Evolutionary conservation across 1,284 basidiomycete genomes (phyloP).

Genomic region (Apiotrichum domesticum): DNA sequence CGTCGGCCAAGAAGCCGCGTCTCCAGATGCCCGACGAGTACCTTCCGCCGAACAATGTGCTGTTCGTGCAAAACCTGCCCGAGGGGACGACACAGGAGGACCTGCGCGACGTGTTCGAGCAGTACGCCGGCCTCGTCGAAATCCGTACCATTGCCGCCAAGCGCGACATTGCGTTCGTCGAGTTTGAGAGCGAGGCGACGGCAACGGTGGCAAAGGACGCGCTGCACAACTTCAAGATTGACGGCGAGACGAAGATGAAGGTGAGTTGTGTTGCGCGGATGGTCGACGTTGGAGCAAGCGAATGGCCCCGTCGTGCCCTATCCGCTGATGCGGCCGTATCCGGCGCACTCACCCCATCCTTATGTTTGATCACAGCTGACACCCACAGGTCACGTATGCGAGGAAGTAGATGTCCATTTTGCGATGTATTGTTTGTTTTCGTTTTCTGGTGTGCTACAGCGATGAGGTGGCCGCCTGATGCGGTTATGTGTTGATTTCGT

Average conservation of each 20-base stretch:
- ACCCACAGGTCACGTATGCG: conserved; percentile 33
- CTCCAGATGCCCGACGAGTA: conserved; percentile 99
- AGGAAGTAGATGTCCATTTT: conserved; percentile 22
- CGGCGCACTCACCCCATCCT: background rate
- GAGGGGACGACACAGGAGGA: conserved; percentile 78
- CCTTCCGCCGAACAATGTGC: conserved; percentile 95
- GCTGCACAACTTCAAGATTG: conserved; percentile 91
- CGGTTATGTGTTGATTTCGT: too few relatives aligned
- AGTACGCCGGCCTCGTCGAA: conserved; percentile 89
- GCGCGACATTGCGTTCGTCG: conserved; percentile 93
- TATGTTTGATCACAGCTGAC: background rate
- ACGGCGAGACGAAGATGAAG: conserved; percentile 95
- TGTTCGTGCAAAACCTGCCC: conserved; percentile 96
- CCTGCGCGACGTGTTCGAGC: conserved; percentile 77
- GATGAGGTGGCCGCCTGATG: background rate
- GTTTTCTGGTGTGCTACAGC: background rate
- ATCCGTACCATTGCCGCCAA: conserved; percentile 94
- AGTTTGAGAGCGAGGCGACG: conserved; percentile 81
- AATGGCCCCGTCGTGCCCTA: too few relatives aligned
- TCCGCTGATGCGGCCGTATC: too few relatives aligned
- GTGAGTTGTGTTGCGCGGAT: conserved; percentile 46
- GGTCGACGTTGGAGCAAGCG: too few relatives aligned
- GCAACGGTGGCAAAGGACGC: conserved; percentile 88
- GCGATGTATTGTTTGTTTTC: conserved; percentile 2
- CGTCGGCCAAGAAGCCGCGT: conserved; percentile 50